Conservation (phyloP, 2,329 filamentous ascomycete genomes). For the Alternaria gansuensis region DNA sequence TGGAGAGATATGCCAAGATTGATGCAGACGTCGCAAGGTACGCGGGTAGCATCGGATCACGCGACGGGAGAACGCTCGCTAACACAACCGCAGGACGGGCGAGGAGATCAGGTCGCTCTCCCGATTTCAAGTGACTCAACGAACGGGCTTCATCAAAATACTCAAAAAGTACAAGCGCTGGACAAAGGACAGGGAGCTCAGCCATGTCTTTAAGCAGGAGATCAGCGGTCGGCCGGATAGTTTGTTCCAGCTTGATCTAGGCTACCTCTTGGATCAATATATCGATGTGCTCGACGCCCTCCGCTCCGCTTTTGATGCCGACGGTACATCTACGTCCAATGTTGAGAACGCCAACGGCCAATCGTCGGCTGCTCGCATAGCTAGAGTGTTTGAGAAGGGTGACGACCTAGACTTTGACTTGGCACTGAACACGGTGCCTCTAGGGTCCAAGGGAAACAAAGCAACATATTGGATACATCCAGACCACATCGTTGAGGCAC, state of each 20-base stretch:
- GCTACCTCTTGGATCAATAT: conserved; percentile 60
- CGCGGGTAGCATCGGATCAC: conserved; percentile 11
- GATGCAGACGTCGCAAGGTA: conserved; percentile 61
- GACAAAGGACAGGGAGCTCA: conserved; percentile 75
- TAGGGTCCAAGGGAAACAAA: conserved; percentile 57
- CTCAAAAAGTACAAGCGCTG: conserved; percentile 90
- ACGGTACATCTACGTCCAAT: conserved; percentile 27
- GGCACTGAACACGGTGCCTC: conserved; percentile 57
- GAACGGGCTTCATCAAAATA: conserved; percentile 81
- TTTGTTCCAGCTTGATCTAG: conserved; percentile 74
- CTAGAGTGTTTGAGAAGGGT: conserved; percentile 52
- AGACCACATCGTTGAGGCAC: conserved; percentile 64
- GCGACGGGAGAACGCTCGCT: conserved; percentile 17
- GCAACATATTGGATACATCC: conserved; percentile 65
- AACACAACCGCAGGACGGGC: conserved; percentile 61
- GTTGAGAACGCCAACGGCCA: conserved; percentile 28
- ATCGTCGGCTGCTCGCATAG: conserved; percentile 49
- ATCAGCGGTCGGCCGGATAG: conserved; percentile 73
- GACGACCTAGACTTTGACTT: conserved; percentile 61
- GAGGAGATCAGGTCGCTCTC: conserved; percentile 75
- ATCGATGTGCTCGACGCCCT: conserved; percentile 58
- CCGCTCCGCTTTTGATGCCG: conserved; percentile 55
- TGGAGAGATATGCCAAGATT: conserved; percentile 61
- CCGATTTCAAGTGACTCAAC: conserved; percentile 77
- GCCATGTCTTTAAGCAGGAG: conserved; percentile 71